Base-by-base conservation (phyloP, 1,284 basidiomycete genomes). In the Ustilago esculenta region DNA sequence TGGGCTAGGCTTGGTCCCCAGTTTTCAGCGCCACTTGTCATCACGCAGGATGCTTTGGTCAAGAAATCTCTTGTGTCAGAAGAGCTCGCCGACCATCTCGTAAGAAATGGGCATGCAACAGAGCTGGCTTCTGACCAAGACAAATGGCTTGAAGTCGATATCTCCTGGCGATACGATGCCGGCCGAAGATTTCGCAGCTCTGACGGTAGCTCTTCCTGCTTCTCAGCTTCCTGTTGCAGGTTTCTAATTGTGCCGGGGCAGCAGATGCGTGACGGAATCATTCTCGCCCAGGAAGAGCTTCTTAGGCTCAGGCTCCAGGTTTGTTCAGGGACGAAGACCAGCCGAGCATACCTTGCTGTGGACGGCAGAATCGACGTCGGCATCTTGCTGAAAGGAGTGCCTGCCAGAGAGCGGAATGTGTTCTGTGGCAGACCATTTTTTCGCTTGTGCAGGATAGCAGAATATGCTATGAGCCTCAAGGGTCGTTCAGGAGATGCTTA, bases 231-330 rank as follows among this genome's bases (percentile, higher is more conserved):
- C 23, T 12, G 27, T 29, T 29, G 27, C 27, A 29, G 4, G 0
- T 61, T 61, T 24, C 25, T 61, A 0, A 36, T 61, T 14, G 45
- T 61, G 15, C 58, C 58, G 3, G 25, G 5, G 5, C 3, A 5
- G 0, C 23, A 35, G 24, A 54, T 61, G 58, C 24, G 14, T 0
- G 30, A 36, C 7, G 58, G 58, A 0, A 35, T 61, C 9, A 8
- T 6, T 10, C 27, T 61, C 0, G 51, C 49, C 23, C 34, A 20
- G 10, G 23, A 20, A 0, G 41, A 46, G 7, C 21, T 45, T 0
- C 2, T 25, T 1, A 15, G 27, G 20, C 32, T 45, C n/a, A 23
- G 40, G 1, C 35, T 61, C 1, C 1, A 14, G 4, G 0, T 61
- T 1, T 23, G 46, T 2, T 49, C 37, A 10, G 29, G 11, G 17